Evolutionary conservation across 345 rosid species (phyloP).

Genomic region (Excoecaria agallocha): DNA sequence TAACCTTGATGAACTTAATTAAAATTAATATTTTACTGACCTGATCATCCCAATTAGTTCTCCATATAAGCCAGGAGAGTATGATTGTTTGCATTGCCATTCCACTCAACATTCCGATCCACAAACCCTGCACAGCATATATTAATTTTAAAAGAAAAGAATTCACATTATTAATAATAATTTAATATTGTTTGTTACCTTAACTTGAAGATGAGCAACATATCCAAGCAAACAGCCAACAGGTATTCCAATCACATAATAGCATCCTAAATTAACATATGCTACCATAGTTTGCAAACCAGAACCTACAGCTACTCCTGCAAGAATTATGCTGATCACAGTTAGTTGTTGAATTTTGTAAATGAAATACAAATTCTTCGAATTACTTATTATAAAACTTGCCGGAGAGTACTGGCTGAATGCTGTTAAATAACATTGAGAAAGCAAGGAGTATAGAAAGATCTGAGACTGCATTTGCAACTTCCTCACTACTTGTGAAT

Average conservation of each 20-base stretch:
- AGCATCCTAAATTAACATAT: slow-evolving; percentile 10
- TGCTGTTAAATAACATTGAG: slow-evolving; percentile 58
- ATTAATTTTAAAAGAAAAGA: too few species aligned
- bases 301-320: slow-evolving; percentile 20
- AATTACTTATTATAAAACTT: not conserved
- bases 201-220: slow-evolving; percentile 14
- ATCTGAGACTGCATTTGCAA: slow-evolving; percentile 41
- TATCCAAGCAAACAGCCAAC: slow-evolving; percentile 22
- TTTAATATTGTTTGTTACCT: not conserved
- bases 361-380: not conserved
- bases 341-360: not conserved
- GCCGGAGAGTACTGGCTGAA: slow-evolving; percentile 63
- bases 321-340: not conserved
- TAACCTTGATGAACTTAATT: too few species aligned
- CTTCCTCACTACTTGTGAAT: slow-evolving; percentile 37
- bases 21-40: slow-evolving; percentile 7
- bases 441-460: slow-evolving; percentile 59
- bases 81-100: slow-evolving; percentile 24
- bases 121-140: slow-evolving; percentile 29
- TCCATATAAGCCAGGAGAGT: slow-evolving; percentile 28
- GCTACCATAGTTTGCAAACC: slow-evolving; percentile 17
- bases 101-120: slow-evolving; percentile 39
- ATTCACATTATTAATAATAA: too few species aligned
- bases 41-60: slow-evolving; percentile 32
- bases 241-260: slow-evolving; percentile 22